Evolutionary conservation across 2,329 filamentous ascomycete species (phyloP), one percentile per base, ranked within the genome.

Genomic region (Fonsecaea monophora): DNA sequence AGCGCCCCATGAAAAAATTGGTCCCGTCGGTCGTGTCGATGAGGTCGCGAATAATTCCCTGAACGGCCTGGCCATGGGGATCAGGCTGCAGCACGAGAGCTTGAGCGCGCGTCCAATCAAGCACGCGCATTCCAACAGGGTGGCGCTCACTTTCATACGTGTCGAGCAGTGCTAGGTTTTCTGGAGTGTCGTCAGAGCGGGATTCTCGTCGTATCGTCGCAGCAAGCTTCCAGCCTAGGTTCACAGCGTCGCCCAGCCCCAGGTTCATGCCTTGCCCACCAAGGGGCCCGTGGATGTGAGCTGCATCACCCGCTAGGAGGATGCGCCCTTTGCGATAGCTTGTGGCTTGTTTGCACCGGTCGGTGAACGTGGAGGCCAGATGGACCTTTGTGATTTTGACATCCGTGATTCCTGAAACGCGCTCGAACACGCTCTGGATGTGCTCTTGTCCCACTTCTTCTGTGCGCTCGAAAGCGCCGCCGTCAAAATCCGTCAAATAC

Each of bases 21-120:
- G 64, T 53, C 25, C 68, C 66, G 40, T 65, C 62, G n/a, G 62
- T 48, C 2, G 66, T 68, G 53, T 62, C 45, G 18, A 68, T 55
- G 9, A 68, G 56, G 48, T 68, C 66, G 10, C 56, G 62, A n/a
- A 68, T 18, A 55, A 69, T 42, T 66, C 61, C 45, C 67, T 67
- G 53, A 18, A 66, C 72, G 64, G 73, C 77, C 10, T 57, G 60
- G 18, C 74, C 74, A 55, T 74, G 73, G 3, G 68, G 64, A 32
- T 74, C 74, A 2, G 78, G 76, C 60, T 72, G 64, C 54, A 81
- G 64, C 7, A 75, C 71, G 35, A 71, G 61, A 30, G 77, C 73
- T 64, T 81, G 79, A 8, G 78, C 76, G 25, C 78, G 76, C 53
- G 78, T 77, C 78, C 77, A 79, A 13, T 79, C 77, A 2, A 81